Percentiles rank a stretch among this genome's conserved stretches.
phyloP scores from a whole-genome alignment of 805 yeast species.

The Ogataea corticis region DNA sequence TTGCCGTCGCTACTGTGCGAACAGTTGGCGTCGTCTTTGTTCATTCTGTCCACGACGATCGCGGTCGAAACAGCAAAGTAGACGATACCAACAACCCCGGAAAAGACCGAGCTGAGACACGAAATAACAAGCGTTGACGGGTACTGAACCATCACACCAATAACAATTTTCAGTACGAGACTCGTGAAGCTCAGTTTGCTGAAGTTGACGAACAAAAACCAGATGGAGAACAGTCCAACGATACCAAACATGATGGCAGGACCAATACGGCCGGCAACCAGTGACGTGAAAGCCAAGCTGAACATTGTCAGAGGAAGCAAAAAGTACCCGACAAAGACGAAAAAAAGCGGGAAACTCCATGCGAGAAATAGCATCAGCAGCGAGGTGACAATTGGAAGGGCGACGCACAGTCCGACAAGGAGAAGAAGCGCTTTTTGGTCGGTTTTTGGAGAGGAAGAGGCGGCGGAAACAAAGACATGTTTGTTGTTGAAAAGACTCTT shows the following conservation, averaged over 20 bases:
- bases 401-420: constrained; percentile 16
- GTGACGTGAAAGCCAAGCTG: constrained; percentile 21
- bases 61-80: constrained; percentile 68
- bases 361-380: constrained; percentile 24
- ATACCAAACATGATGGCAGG: constrained; percentile 19
- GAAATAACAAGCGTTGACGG: constrained; percentile 66
- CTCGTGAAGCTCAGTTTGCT: constrained; percentile 33
- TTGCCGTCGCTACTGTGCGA: constrained; percentile 31
- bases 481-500: constrained; percentile 13
- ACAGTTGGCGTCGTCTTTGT: constrained; percentile 55
- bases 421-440: constrained; percentile 9
- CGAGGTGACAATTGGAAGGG: constrained; percentile 26
- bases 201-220: constrained; percentile 27
- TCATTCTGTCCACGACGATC: constrained; percentile 25
- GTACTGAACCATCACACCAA: constrained; percentile 71
- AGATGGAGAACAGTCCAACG: constrained; percentile 22
- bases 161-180: constrained; percentile 41
- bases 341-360: constrained; percentile 29
- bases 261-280: constrained; percentile 23
- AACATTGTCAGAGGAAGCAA: constrained; percentile 30
- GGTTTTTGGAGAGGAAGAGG: constrained; percentile 1
- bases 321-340: constrained; percentile 31
- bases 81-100: constrained; percentile 62
- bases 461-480: not conserved
- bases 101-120: constrained; percentile 38